Evolutionary conservation across 768 basidiomycete genomes (phyloP), one percentile per base, ranked within the genome.

Genomic region (Termitomyces sp.): DNA sequence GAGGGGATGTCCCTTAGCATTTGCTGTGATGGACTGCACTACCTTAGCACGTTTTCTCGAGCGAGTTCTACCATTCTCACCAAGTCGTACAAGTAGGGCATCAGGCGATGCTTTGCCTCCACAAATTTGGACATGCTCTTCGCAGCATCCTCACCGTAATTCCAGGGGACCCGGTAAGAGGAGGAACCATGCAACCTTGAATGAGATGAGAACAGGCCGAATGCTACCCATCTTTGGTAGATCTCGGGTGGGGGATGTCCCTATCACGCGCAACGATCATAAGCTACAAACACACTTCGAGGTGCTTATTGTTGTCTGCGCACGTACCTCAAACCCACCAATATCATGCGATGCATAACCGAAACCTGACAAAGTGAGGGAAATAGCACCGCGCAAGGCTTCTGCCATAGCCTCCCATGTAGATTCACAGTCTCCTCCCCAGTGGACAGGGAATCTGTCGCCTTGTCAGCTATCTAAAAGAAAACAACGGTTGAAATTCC

Each of bases 361-460:
- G 62, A 88, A 91, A 1, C 88, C 87, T 32, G 86, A 87, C 5
- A 78, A 58, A 1, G 85, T 85, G 54, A 90, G 69, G 40, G 84
- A 85, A n/a, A 91, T 70, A 18, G 76, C 75, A 10, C 88, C 88
- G 5, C 87, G 77, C 52, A 89, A 70, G 1, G 86, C 81, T 69
- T 91, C 87, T 0, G 85, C 85, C 87, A 91, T 90, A 4, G 86
- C 88, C 66, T 87, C 86, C 72, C 81, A 89, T 1, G 86, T 87
- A 5, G 85, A 85, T 65, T 88, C 87, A 69, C 87, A 88, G 60
- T 90, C 87, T 2, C 88, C 87, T 50, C 85, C 84, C 86, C 86
- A 86, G 65, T 87, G 85, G 64, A 73, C 68, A 16, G 74, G 71
- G 64, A 74, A 76, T 30, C 76, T 78, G 52, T 11, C 40, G 10